phyloP scores from a whole-genome alignment of 2,329 filamentous ascomycete species.

The Botrytis galanthina region DNA sequence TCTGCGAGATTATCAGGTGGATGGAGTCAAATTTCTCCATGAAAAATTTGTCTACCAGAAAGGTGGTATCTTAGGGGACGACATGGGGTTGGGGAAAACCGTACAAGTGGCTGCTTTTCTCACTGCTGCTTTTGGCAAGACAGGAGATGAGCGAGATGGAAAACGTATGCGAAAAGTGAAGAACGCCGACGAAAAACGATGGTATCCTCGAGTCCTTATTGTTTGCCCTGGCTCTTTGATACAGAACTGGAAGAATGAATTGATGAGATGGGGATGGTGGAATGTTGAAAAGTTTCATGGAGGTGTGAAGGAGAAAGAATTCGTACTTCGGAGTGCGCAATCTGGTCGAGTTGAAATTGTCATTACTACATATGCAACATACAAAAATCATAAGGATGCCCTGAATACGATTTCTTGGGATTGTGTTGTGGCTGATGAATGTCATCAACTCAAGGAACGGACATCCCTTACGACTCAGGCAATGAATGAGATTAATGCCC shows the following conservation, averaged over 20 bases:
- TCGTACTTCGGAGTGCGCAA: constrained; percentile 67
- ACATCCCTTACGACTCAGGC: constrained; percentile 75
- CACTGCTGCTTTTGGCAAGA: constrained; percentile 90
- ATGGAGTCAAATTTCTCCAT: constrained; percentile 82
- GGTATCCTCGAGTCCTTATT: constrained; percentile 84
- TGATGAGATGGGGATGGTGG: constrained; percentile 95
- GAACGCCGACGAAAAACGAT: constrained; percentile 52
- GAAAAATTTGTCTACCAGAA: constrained; percentile 86
- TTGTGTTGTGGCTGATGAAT: constrained; percentile 91
- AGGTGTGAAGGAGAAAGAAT: constrained; percentile 61
- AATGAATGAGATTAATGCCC: constrained; percentile 85
- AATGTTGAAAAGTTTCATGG: constrained; percentile 81
- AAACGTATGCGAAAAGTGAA: constrained; percentile 88
- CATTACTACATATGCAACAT: constrained; percentile 92
- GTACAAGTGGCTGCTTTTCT: constrained; percentile 94
- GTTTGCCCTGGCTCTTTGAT: constrained; percentile 88
- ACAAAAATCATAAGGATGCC: constrained; percentile 68
- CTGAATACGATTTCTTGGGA: constrained; percentile 92
- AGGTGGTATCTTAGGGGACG: constrained; percentile 76
- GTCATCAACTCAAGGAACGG: constrained; percentile 81
- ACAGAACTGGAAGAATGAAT: constrained; percentile 85
- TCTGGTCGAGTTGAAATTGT: constrained; percentile 82
- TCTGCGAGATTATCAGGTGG: constrained; percentile 85
- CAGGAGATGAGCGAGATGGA: constrained; percentile 77
- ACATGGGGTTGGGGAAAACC: constrained; percentile 96